phyloP scores from a whole-genome alignment of 2,329 filamentous ascomycete genomes.

The Cadophora sp. region DNA sequence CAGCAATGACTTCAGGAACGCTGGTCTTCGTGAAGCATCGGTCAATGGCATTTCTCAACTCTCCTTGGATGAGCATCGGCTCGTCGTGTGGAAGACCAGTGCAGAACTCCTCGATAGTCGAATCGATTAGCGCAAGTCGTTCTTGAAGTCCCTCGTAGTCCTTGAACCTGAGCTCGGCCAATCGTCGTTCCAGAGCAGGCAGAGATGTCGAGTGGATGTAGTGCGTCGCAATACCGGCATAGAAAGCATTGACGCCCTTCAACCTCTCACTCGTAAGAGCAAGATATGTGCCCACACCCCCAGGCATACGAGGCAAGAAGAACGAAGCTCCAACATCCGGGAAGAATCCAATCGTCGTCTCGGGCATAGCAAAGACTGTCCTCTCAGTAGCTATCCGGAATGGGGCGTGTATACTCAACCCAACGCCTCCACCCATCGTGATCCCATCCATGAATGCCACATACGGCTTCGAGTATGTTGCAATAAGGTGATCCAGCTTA shows the following conservation, averaged over 20 bases:
- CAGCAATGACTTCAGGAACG: slow-evolving; percentile 72
- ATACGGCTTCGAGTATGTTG: slow-evolving; percentile 91
- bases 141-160: slow-evolving; percentile 71
- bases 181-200: slow-evolving; percentile 78
- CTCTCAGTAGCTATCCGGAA: slow-evolving; percentile 96
- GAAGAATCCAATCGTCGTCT: slow-evolving; percentile 98
- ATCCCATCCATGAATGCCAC: slow-evolving; percentile 97
- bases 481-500: slow-evolving; percentile 92
- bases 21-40: slow-evolving; percentile 75
- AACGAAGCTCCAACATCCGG: slow-evolving; percentile 97
- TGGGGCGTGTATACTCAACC: slow-evolving; percentile 91
- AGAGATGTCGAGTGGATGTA: slow-evolving; percentile 92
- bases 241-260: slow-evolving; percentile 84
- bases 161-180: slow-evolving; percentile 87
- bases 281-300: slow-evolving; percentile 87
- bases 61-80: slow-evolving; percentile 70
- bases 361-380: slow-evolving; percentile 97
- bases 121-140: slow-evolving; percentile 77
- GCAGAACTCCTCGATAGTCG: slow-evolving; percentile 89
- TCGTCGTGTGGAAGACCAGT: slow-evolving; percentile 83
- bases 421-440: slow-evolving; percentile 98
- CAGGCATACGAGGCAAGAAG: slow-evolving; percentile 90
- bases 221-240: slow-evolving; percentile 91
- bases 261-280: slow-evolving; percentile 88
- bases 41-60: slow-evolving; percentile 82